phyloP scores from a whole-genome alignment of 176 grass and related monocot species.

The Rhipidocladum racemiflorum region DNA sequence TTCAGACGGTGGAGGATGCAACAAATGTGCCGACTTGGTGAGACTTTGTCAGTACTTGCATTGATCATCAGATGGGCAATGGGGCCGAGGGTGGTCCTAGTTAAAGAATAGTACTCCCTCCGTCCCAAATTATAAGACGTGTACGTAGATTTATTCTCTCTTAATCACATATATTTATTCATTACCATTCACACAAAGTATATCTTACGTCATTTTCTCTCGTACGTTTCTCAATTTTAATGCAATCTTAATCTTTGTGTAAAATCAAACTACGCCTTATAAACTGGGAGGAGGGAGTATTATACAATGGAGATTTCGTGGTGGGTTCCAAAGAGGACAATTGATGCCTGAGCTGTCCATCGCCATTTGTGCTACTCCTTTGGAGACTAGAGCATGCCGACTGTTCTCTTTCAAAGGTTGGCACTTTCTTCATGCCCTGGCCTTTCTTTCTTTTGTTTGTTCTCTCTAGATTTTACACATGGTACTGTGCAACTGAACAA shows the following conservation, averaged over 20 bases:
- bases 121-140: too few relatives aligned
- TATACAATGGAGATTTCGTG: background rate
- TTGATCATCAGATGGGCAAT: background rate
- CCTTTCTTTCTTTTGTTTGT: background rate
- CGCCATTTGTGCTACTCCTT: background rate
- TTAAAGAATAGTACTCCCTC: too few relatives aligned
- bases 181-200: too few relatives aligned
- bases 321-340: conserved; percentile 1
- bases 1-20: background rate
- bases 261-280: too few relatives aligned
- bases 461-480: background rate
- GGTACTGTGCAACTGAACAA: background rate
- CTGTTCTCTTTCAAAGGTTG: background rate
- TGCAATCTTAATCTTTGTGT: too few relatives aligned
- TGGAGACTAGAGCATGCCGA: background rate
- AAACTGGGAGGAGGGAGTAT: too few relatives aligned
- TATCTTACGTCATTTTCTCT: too few relatives aligned
- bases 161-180: too few relatives aligned
- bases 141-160: too few relatives aligned
- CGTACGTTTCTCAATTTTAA: too few relatives aligned
- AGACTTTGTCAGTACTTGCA: background rate
- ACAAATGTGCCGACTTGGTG: background rate
- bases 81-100: too few relatives aligned
- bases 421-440: background rate
- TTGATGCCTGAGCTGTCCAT: background rate